These are phyloP conservation scores for Phyllostachys edulis DNA, from an alignment of 176 grass and related monocot species.

Conservation along the genomic window DNA sequence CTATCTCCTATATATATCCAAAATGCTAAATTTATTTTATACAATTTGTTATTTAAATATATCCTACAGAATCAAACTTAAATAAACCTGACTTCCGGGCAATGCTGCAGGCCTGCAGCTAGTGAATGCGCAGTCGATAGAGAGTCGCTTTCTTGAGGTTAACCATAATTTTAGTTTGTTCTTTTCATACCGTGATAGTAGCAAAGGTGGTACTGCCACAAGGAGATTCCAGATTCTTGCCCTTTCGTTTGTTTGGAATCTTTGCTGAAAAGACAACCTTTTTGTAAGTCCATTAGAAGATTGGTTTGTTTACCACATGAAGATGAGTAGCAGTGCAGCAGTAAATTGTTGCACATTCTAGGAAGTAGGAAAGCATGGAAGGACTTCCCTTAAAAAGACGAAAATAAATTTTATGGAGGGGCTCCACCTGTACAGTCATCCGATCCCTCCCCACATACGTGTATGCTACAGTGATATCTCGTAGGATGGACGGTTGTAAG, in stretches of 20 bases:
- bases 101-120: too few species aligned
- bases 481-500: too few species aligned
- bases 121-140: background rate
- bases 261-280: background rate
- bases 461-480: too few species aligned
- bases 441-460: too few species aligned
- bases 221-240: slow-evolving; percentile 27
- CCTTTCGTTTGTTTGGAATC: slow-evolving; percentile 37
- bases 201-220: background rate
- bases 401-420: too few species aligned
- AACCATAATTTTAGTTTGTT: background rate
- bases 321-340: background rate
- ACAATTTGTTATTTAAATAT: background rate
- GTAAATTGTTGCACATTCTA: background rate
- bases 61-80: background rate
- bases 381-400: background rate
- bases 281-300: background rate
- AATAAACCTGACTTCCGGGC: background rate
- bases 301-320: background rate
- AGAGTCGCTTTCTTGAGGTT: background rate
- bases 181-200: background rate
- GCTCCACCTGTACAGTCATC: too few species aligned
- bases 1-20: background rate
- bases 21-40: background rate
- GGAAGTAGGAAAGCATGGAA: background rate